phyloP scores from a whole-genome alignment of 441 rosid genomes.

The Omphalea diandra region DNA sequence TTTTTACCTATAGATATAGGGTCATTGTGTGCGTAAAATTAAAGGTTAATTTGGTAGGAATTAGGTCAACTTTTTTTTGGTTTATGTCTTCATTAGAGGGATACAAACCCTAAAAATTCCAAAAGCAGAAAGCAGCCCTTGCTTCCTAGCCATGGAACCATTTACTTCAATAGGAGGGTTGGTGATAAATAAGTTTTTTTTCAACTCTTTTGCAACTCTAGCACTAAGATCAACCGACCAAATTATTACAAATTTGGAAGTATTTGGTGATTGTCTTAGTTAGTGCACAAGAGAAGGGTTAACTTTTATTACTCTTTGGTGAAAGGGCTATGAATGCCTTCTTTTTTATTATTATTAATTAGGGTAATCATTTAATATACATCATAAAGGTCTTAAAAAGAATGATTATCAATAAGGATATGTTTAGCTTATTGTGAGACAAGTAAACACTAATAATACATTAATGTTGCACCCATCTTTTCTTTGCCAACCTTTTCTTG shows the following conservation, averaged over 20 bases:
- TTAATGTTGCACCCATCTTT: slow-evolving; percentile 10
- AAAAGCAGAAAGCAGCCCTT: slow-evolving; percentile 22
- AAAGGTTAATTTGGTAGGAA: background rate
- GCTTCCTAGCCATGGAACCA: slow-evolving; percentile 25
- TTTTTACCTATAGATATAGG: background rate
- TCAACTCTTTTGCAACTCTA: background rate
- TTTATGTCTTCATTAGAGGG: slow-evolving; percentile 27
- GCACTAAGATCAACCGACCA: slow-evolving; percentile 21
- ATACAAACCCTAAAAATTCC: slow-evolving; percentile 22
- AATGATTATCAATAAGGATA: background rate
- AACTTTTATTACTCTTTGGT: background rate
- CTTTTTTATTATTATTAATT: background rate
- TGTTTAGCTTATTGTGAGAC: slow-evolving; percentile 17
- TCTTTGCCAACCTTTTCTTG: background rate
- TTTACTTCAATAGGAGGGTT: slow-evolving; percentile 11
- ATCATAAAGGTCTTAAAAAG: background rate
- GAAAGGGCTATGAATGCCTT: background rate
- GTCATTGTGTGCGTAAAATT: background rate
- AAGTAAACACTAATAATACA: slow-evolving; percentile 22
- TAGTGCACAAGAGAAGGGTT: background rate
- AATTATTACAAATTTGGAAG: slow-evolving; percentile 10
- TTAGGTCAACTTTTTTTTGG: slow-evolving; percentile 20
- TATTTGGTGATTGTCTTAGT: slow-evolving; percentile 13
- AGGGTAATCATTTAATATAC: background rate
- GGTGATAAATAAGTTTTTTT: too few relatives aligned